Evolutionary conservation across 2,329 filamentous ascomycete species (phyloP).

Genomic region (Fusarium coffeatum): DNA sequence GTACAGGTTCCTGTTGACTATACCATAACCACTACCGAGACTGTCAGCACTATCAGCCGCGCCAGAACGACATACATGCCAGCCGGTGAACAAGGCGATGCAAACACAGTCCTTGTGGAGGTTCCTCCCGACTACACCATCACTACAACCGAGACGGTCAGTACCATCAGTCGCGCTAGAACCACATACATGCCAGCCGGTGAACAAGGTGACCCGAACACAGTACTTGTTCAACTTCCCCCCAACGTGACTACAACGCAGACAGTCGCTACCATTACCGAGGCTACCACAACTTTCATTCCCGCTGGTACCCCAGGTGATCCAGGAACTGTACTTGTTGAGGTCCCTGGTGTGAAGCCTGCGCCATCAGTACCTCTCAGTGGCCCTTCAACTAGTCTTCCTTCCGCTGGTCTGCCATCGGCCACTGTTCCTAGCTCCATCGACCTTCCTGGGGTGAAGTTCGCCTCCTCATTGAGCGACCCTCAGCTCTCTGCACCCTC

Average conservation of each 20-base stretch:
- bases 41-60: not conserved
- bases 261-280: slow-evolving; percentile 2
- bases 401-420: not conserved
- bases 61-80: too few species aligned
- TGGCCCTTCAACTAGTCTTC: too few species aligned
- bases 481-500: not conserved
- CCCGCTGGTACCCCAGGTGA: not conserved
- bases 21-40: not conserved
- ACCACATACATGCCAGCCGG: not conserved
- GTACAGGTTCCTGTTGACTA: not conserved
- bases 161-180: not conserved
- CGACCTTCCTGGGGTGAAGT: not conserved
- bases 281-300: not conserved
- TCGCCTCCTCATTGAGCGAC: not conserved
- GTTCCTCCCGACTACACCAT: not conserved
- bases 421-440: not conserved
- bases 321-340: not conserved
- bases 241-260: not conserved
- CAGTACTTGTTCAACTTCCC: slow-evolving; percentile 12
- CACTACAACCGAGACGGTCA: not conserved
- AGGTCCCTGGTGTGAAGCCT: not conserved
- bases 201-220: too few species aligned
- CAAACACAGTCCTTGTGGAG: not conserved
- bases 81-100: not conserved
- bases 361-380: not conserved